These are phyloP conservation scores for Aureobasidium leucospermi DNA, from an alignment of 2,329 filamentous ascomycete species.

Conservation along the genomic window DNA sequence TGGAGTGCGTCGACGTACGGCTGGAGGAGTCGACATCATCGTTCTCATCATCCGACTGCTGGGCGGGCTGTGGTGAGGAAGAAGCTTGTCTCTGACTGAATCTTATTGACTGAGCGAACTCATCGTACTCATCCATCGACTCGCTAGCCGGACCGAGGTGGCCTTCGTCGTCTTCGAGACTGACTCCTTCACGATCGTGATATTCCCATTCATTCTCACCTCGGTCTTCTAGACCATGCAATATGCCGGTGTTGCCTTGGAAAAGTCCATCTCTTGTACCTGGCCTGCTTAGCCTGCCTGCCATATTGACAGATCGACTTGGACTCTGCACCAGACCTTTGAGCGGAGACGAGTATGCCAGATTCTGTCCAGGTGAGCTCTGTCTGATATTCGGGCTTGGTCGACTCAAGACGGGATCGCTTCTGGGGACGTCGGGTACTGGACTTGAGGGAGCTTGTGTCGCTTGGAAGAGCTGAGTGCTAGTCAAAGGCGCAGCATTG, in stretches of 20 bases:
- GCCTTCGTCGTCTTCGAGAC: constrained; percentile 16
- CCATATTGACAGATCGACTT: constrained; percentile 15
- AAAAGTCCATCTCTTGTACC: constrained; percentile 16
- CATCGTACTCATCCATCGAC: constrained; percentile 31
- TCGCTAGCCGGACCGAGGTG: constrained; percentile 11
- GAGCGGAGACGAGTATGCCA: constrained; percentile 15
- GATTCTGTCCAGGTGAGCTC: constrained; percentile 23
- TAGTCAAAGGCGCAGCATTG: constrained; percentile 31
- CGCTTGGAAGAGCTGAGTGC: constrained; percentile 40
- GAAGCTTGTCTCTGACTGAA: constrained; percentile 22
- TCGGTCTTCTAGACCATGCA: neutral
- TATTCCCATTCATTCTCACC: constrained; percentile 12
- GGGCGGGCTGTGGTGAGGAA: neutral
- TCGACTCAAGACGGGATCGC: constrained; percentile 38
- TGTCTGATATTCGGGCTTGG: constrained; percentile 37
- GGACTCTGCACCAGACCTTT: constrained; percentile 18
- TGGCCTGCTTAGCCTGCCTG: neutral
- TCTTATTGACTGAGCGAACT: constrained; percentile 27
- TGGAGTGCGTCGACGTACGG: neutral
- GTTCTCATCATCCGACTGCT: neutral
- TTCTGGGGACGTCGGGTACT: constrained; percentile 28
- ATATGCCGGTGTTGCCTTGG: neutral
- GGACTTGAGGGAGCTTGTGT: constrained; percentile 41
- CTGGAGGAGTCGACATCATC: neutral
- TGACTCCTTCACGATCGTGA: constrained; percentile 13